Evolutionary conservation across 768 basidiomycete genomes (phyloP).

Genomic region (Boletus patriciae): DNA sequence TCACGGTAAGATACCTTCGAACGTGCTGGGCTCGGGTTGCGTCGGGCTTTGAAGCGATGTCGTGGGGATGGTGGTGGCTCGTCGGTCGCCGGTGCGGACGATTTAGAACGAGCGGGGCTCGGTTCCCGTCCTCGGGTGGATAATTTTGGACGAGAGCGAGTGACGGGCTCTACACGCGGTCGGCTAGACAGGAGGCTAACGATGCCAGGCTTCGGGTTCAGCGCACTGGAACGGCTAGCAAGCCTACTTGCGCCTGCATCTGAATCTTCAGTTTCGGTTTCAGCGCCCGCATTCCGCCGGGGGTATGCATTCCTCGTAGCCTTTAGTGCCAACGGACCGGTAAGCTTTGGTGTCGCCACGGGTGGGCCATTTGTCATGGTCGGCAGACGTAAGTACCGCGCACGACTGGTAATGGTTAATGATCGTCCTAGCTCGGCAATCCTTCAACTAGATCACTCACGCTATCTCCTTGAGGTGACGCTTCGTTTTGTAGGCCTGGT

Average conservation of each 20-base stretch:
- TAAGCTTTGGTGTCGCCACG: constrained; percentile 29
- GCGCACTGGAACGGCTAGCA: constrained; percentile 26
- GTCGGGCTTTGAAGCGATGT: constrained; percentile 38
- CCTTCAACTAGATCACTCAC: constrained; percentile 48
- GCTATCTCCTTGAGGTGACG: constrained; percentile 78
- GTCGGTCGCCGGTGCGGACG: constrained; percentile 22
- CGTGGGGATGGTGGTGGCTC: constrained; percentile 30
- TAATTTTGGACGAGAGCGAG: constrained; percentile 29
- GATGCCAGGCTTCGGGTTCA: constrained; percentile 34
- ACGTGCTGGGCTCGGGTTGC: constrained; percentile 41
- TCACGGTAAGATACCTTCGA: constrained; percentile 32
- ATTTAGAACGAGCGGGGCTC: constrained; percentile 34
- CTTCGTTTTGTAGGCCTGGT: constrained; percentile 65
- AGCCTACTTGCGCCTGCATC: constrained; percentile 28
- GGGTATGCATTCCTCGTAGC: constrained; percentile 32
- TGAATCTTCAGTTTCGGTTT: constrained; percentile 35
- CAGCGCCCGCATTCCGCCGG: constrained; percentile 26
- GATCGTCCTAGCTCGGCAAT: constrained; percentile 21
- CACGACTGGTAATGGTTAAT: constrained; percentile 54
- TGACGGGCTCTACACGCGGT: constrained; percentile 25
- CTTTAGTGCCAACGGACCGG: constrained; percentile 27
- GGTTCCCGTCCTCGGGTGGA: constrained; percentile 30
- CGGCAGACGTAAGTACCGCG: constrained; percentile 77
- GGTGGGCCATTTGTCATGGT: constrained; percentile 45
- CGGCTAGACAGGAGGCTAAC: constrained; percentile 40